These are phyloP conservation scores for Aspergillus sp. DNA, from an alignment of 2,329 filamentous ascomycete genomes.

Conservation along the genomic window DNA sequence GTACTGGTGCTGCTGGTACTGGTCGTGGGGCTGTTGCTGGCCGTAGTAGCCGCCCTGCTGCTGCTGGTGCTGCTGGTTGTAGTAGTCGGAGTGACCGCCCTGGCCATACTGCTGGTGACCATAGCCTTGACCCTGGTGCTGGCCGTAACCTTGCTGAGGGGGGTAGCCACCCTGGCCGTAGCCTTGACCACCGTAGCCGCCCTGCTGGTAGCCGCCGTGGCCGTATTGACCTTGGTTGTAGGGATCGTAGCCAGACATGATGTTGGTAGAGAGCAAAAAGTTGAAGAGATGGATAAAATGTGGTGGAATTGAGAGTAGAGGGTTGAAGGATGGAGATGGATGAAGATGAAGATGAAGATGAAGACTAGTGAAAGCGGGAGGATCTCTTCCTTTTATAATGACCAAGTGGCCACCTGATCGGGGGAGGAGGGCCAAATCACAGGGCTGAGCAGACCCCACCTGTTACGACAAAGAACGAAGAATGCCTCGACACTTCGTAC, in stretches of 20 bases:
- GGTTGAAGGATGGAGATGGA: background rate
- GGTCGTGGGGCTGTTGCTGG: constrained; percentile 11
- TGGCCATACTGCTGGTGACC: constrained; percentile 21
- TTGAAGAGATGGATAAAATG: background rate
- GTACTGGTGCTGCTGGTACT: constrained; percentile 6
- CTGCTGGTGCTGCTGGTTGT: constrained; percentile 15
- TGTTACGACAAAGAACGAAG: background rate
- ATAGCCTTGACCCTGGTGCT: constrained; percentile 19
- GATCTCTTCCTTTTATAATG: constrained; percentile 1
- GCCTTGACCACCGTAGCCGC: constrained; percentile 12
- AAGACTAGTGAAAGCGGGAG: background rate
- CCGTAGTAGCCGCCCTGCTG: constrained; percentile 13
- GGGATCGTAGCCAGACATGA: constrained; percentile 20
- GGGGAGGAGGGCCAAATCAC: background rate
- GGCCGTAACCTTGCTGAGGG: constrained; percentile 9
- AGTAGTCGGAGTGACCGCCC: constrained; percentile 12
- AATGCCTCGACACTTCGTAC: background rate
- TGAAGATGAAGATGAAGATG: constrained; percentile 1
- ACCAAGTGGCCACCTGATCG: background rate
- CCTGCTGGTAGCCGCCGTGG: constrained; percentile 18
- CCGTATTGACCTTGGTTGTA: constrained; percentile 22
- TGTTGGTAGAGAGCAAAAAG: constrained; percentile 10
- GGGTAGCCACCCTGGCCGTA: constrained; percentile 15
- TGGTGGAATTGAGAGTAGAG: background rate
- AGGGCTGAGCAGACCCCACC: constrained; percentile 1